Evolutionary conservation across 148 eudicot species (phyloP), one percentile per base, ranked within the genome.

Genomic region (Arbutus unedo): DNA sequence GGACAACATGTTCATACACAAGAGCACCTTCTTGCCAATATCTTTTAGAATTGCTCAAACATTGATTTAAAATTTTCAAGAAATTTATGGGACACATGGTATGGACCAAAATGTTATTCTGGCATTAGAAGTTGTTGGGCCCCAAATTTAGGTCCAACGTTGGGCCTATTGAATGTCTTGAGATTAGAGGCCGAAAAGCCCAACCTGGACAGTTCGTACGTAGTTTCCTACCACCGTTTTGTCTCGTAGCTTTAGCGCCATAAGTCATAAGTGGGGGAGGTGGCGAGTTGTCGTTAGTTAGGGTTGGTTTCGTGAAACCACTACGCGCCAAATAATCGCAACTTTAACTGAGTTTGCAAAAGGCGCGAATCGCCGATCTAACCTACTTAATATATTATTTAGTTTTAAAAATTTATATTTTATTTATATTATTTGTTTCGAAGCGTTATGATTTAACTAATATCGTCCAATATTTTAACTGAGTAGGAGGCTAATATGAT

Each of bases 311-410:
- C 47, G 45, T 6, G 43, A 56, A 10, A 56, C n/a, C 49, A 79
- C 53, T 43, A 79, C 71, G 41, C 53, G 81, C 71, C 81, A 57
- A 79, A 57, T 79, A 45, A 79, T 79, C 81, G 31, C 70, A 43
- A 59, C 53, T 59, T 79, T 21, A 62, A 79, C 71, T 79, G 43
- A 60, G 44, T 15, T 64, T 2, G 45, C 73, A 79, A 60, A 79
- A 79, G 81, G 81, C 81, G 81, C 81, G 57, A 79, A 79, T 79
- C 73, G 81, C 73, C 81, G 73, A 79, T 79, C 45, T 55, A 19
- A 77, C 25, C 54, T 31, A 13, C 4, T 2, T 50, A 50, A 4
- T 11, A 10, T 53, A 53, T 10, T 50, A 13, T 31, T 51, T 18
- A 76, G 8, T 8, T 59, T 59, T 57, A 4, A 57, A 57, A 59